Base-by-base conservation (phyloP, 208 protist species). In the Wallacemonas sp. region DNA sequence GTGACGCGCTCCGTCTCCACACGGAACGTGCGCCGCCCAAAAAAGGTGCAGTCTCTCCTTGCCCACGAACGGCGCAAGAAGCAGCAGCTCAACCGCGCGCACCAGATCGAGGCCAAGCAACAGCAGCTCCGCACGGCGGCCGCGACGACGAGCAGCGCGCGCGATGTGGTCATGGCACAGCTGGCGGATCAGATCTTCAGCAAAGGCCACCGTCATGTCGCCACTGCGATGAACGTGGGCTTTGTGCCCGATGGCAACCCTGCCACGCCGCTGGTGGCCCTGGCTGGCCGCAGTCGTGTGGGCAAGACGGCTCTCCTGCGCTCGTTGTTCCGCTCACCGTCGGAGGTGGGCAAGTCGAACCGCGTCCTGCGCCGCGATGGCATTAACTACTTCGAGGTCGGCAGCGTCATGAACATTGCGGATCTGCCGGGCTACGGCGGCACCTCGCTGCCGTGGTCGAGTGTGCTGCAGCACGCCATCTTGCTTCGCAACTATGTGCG, bases 381-480 rank as follows among this genome's bases (percentile, higher is more conserved):
- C 2, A 93, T 96, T 77, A 96, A 96, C 76, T 96, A 84, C 61
- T 96, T 93, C 67, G 91, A 87, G 36, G 90, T 96, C 0, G 90
- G 90, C 20, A 74, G 76, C 41, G 84, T 96, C 12, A 93, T 96
- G 59, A 96, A 92, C 61, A 72, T 96, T 31, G 90, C 76, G 1
- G 90, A 96, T 49, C 67, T 93, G 31, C 90, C 90, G 0, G 90
- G 90, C n/a, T 91, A 75, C 45, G 90, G 90, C 11, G 90, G 87
- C 0, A 96, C 90, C 7, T 87, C 81, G 10, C 76, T 96, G 44
- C 87, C 90, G 36, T 96, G 87, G 86, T 86, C 86, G 5, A 80
- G 80, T 3, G 67, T 93, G 16, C 76, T 96, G 52, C 87, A 93
- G 54, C 87, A 96, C 63, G 90, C 90, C 18, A 79, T 89, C 18